Conservation (phyloP, 1,284 basidiomycete genomes). For the Crepidotus sp. region DNA sequence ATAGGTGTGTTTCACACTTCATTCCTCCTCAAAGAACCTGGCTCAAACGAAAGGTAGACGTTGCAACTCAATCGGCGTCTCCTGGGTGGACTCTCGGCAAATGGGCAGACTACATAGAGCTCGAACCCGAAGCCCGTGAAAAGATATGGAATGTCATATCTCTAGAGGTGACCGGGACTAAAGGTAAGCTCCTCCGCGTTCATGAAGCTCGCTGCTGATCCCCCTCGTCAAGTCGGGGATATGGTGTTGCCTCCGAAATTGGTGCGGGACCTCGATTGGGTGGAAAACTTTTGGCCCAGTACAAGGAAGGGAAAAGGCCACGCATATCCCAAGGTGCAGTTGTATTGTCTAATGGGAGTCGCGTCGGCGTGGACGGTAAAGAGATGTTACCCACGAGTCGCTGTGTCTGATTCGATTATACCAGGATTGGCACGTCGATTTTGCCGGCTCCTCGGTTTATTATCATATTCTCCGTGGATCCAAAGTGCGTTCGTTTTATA, state of each 20-base stretch:
- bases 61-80: slow-evolving; percentile 72
- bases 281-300: slow-evolving; percentile 88
- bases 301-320: slow-evolving; percentile 66
- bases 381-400: slow-evolving; percentile 8
- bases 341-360: slow-evolving; percentile 92
- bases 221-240: too few relatives aligned
- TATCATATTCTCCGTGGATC: slow-evolving; percentile 81
- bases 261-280: slow-evolving; percentile 92
- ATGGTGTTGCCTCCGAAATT: slow-evolving; percentile 76
- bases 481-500: slow-evolving; percentile 42
- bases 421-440: slow-evolving; percentile 95
- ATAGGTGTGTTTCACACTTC: slow-evolving; percentile 52
- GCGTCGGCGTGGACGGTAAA: slow-evolving; percentile 80
- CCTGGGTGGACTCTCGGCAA: slow-evolving; percentile 82
- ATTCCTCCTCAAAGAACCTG: slow-evolving; percentile 8
- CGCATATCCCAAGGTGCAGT: slow-evolving; percentile 86
- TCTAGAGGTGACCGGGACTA: slow-evolving; percentile 75
- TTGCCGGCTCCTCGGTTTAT: slow-evolving; percentile 91
- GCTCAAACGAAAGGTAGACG: slow-evolving; percentile 42
- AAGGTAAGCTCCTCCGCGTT: too few relatives aligned
- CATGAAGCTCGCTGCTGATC: too few relatives aligned
- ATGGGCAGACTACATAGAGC: slow-evolving; percentile 85
- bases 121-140: slow-evolving; percentile 56
- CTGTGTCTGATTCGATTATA: neutral
- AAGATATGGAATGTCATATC: slow-evolving; percentile 90